A percentile compares a stretch with the other conserved stretches of the same genome.
Evolutionary conservation across 2,329 filamentous ascomycete genomes (phyloP).

Genomic region (Cytospora mali): DNA sequence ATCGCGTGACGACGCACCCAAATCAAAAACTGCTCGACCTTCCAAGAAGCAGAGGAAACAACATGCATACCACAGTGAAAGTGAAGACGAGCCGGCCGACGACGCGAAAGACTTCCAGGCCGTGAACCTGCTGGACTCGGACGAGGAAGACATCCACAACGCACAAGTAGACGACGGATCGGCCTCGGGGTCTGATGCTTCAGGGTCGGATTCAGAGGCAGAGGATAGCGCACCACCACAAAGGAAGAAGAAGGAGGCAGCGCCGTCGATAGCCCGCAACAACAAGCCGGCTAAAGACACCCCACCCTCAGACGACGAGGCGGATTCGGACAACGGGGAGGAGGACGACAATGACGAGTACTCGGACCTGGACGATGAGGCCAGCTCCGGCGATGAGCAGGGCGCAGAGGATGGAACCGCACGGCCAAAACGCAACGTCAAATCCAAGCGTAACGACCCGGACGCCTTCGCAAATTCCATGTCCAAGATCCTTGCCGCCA

Average conservation of each 20-base stretch:
- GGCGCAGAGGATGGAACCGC: conserved; percentile 41
- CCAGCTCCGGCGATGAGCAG: conserved; percentile 45
- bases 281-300: conserved; percentile 38
- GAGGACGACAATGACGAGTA: conserved; percentile 41
- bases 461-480: conserved; percentile 89
- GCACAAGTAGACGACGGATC: conserved; percentile 53
- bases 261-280: conserved; percentile 30
- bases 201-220: conserved; percentile 41
- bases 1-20: conserved; percentile 37
- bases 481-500: conserved; percentile 87
- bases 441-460: conserved; percentile 89
- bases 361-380: conserved; percentile 41
- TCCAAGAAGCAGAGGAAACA: conserved; percentile 55
- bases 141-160: conserved; percentile 59
- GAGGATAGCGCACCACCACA: conserved; percentile 37
- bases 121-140: conserved; percentile 58
- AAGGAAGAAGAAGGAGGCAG: conserved; percentile 28
- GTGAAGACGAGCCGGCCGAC: conserved; percentile 40
- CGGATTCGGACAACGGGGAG: conserved; percentile 34
- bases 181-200: conserved; percentile 35
- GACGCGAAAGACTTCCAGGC: conserved; percentile 49
- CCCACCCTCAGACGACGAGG: conserved; percentile 27
- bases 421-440: conserved; percentile 41
- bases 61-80: conserved; percentile 48
- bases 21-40: conserved; percentile 42